Evolutionary conservation across 1,284 basidiomycete genomes (phyloP), one percentile per base, ranked within the genome.

Genomic region (Kalmanozyma brasiliensis): DNA sequence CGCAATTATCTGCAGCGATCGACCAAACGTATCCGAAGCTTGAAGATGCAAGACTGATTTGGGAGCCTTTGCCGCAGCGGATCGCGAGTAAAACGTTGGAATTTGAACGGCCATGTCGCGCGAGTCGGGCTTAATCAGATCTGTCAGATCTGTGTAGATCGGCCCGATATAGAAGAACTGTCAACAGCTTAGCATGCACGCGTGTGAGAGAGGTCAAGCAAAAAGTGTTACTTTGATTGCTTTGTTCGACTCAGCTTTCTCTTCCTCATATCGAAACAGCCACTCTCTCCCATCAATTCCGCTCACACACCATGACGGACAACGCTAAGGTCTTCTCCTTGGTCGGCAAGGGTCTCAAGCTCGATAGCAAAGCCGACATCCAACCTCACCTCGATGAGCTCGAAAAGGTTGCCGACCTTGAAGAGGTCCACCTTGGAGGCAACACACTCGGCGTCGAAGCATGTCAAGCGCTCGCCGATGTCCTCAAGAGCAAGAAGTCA

Each of bases 371-470:
- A 37, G 88, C 86, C 8, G 92, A 97, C 77, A 89, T 95, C 60
- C 87, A 89, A 76, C 90, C 91, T 0, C 87, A 90, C 78, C 85
- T 78, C 30, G 61, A 71, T 1, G 52, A 73, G 52, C 62, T 98
- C 22, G 85, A 88, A 30, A 86, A 87, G 71, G 82, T 91, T 43
- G 86, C 91, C 74, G 88, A 89, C 34, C 84, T 87, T 17, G 83
- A 86, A 83, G 93, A 96, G 84, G 89, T 98, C 66, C 91, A 94
- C 81, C 87, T 98, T 59, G 92, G 94, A 49, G 95, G 93, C 24
- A 98, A 98, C 84, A 95, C 93, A n/a, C 86, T 98, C 49, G 95
- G 96, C 52, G 89, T 96, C 24, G 93, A 92, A 79, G 95, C 95
- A 33, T 91, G 93, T 60, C 83, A 89, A 79, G 92, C 91, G 29